Percentiles rank a stretch among this genome's conserved stretches.
These are phyloP conservation scores for Musa balbisiana DNA, from an alignment of 202 grass and related monocot genomes.

Conservation along the genomic window DNA sequence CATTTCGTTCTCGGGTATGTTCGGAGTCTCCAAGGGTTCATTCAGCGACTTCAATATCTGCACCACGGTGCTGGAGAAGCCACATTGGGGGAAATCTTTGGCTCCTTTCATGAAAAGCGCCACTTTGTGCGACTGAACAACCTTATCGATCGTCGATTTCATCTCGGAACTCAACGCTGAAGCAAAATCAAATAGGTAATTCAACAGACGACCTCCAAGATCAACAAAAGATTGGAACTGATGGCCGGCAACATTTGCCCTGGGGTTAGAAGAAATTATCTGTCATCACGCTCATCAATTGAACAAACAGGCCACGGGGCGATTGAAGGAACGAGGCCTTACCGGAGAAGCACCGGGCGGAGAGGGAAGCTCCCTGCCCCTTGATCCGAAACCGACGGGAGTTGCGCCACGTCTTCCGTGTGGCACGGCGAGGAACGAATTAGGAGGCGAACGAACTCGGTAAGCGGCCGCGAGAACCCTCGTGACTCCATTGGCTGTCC, in stretches of 20 bases:
- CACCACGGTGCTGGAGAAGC: constrained; percentile 90
- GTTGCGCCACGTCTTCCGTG: not conserved
- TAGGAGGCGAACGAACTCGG: not conserved
- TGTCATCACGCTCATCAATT: not conserved
- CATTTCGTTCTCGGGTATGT: constrained; percentile 80
- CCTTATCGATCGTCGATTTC: constrained; percentile 71
- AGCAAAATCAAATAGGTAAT: not conserved
- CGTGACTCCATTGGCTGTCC: not conserved
- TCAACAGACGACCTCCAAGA: not conserved
- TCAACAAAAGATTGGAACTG: not conserved
- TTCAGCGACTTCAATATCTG: constrained; percentile 85
- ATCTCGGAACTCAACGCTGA: constrained; percentile 45
- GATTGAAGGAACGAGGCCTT: not conserved
- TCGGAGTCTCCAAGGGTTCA: constrained; percentile 84
- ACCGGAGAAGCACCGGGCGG: constrained; percentile 37
- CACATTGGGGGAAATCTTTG: constrained; percentile 96
- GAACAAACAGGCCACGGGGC: not conserved
- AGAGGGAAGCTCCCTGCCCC: not conserved
- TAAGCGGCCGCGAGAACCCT: not conserved
- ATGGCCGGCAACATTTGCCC: not conserved
- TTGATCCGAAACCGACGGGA: not conserved
- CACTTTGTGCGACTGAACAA: constrained; percentile 70
- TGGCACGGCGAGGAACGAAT: not conserved
- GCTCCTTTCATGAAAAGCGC: constrained; percentile 93
- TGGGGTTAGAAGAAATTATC: no score